phyloP scores from a whole-genome alignment of 108 stramenopile genomes.

The Cyclostephanos invisitatus region DNA sequence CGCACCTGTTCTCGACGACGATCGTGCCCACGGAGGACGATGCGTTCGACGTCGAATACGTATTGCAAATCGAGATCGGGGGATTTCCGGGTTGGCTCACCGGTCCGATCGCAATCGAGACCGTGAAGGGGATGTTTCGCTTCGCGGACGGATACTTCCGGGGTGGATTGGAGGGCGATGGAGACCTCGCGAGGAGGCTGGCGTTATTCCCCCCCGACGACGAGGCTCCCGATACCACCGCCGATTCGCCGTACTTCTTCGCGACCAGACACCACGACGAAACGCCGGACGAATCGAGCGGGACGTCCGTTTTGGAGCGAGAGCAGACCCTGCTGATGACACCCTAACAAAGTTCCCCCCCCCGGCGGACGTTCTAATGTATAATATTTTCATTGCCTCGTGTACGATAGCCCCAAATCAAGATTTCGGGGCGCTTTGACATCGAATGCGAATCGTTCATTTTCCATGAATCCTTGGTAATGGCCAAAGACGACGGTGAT shows the following conservation, averaged over 20 bases:
- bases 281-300: neutral
- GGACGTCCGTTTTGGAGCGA: slow-evolving; percentile 22
- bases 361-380: too few relatives aligned
- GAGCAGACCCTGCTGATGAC: slow-evolving; percentile 39
- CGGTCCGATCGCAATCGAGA: slow-evolving; percentile 45
- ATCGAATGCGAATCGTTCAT: neutral
- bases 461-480: too few relatives aligned
- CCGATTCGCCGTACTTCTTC: neutral
- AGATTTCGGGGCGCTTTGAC: neutral
- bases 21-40: slow-evolving; percentile 42
- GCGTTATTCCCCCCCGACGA: slow-evolving; percentile 21
- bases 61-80: slow-evolving; percentile 50
- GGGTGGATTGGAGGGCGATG: slow-evolving; percentile 28
- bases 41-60: slow-evolving; percentile 52
- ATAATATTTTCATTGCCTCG: neutral
- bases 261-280: neutral
- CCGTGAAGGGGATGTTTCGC: slow-evolving; percentile 49
- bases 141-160: slow-evolving; percentile 45
- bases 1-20: slow-evolving; percentile 44
- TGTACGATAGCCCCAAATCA: neutral
- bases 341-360: slow-evolving; percentile 25
- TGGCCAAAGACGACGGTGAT: too few relatives aligned
- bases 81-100: slow-evolving; percentile 50
- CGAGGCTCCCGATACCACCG: neutral
- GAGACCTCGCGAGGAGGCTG: slow-evolving; percentile 36